Base-by-base conservation (phyloP, 345 rosid species). In the Stellera chamaejasme region DNA sequence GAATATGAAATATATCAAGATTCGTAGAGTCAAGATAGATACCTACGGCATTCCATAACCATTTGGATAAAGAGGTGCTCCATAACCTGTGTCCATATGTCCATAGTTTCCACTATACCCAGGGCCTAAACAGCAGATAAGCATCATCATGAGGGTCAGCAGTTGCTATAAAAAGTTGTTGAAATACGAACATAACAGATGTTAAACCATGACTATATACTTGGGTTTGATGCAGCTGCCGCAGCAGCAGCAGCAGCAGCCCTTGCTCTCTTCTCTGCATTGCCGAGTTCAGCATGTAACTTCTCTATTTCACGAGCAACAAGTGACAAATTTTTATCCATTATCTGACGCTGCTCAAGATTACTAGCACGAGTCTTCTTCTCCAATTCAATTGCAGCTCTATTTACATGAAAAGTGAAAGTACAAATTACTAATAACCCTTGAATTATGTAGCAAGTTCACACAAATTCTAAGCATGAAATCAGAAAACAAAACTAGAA, bases 331-430 rank as follows among this genome's bases (percentile, higher is more conserved):
- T 84, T 82, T 60, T 79, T 84, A 69, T 82, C 84, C 95, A 88
- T 76, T 36, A 69, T 69, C 16, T 72, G 71, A 27, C 72, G 68
- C 27, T 86, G 88, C 72, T 79, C 87, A 50, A 77, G 79, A 50
- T 92, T 86, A 58, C 79, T 78, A 4, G 75, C 82, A 19, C 57
- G 65, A 3, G 82, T 79, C 83, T 77, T 84, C 82, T 82, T 86
- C 88, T 88, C 97, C 48, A 11, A 47, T 65, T 82, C 91, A 66
- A 88, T 64, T 45, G 94, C 95, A 62, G 82, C 73, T 66, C 96
- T 92, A 67, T 27, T 55, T 36, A 58, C 60, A 69, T 36, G 39
- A 5, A 8, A 32, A 32, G 39, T 32, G 39, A 2, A 32, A 8
- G 39, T 32, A 8, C 9, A 32, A 5, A 5, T 32, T 32, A 32